These are phyloP conservation scores for Leccinum imitatum DNA, from an alignment of 768 basidiomycete genomes.

Conservation along the genomic window DNA sequence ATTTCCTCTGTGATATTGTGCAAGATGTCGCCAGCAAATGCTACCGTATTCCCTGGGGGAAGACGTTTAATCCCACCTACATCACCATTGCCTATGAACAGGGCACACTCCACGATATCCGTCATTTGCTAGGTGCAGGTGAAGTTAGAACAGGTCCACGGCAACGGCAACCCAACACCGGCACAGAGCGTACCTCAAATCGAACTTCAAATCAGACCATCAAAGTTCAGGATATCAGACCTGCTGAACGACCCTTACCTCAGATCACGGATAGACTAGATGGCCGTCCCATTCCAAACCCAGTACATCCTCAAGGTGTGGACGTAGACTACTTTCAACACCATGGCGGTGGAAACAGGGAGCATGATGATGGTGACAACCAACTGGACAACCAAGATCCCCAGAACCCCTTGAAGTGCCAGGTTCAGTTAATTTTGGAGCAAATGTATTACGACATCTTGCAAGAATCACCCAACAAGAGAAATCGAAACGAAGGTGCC, in stretches of 20 bases:
- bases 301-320: not conserved
- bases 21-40: not conserved
- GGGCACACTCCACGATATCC: not conserved
- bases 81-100: not conserved
- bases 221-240: not conserved
- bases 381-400: not conserved
- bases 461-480: not conserved
- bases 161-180: not conserved
- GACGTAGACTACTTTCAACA: constrained; percentile 4
- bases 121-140: not conserved
- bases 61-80: not conserved
- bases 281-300: not conserved
- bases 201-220: not conserved
- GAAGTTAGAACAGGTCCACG: not conserved
- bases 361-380: not conserved
- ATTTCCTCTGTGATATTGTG: constrained; percentile 6
- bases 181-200: not conserved
- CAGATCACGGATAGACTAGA: not conserved
- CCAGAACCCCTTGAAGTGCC: not conserved
- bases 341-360: constrained; percentile 1
- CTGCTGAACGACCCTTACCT: not conserved
- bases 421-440: not conserved
- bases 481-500: not conserved
- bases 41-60: not conserved
- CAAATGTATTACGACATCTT: not conserved